Evolutionary conservation across 768 basidiomycete species (phyloP), one percentile per base, ranked within the genome.

Genomic region (Tubosaeta sp.): DNA sequence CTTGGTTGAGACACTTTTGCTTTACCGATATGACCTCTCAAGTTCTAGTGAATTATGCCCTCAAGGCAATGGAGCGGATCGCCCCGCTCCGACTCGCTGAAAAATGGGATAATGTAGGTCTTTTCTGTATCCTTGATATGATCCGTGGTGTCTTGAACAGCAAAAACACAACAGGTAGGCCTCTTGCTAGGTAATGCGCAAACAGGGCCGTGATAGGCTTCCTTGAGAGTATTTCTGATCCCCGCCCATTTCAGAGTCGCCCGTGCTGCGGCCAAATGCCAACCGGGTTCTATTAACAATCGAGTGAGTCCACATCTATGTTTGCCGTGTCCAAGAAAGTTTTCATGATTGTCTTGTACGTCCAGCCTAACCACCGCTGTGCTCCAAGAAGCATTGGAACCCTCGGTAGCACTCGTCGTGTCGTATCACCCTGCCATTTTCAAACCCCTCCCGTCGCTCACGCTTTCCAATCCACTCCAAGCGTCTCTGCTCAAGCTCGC

Each of bases 51-150:
- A 82, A 78, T 65, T 70, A 75, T 29, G 80, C 86, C 11, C 79
- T 78, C 58, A 76, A 72, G 38, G 82, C 84, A 0, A 87, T 92
- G 85, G 86, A 89, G 55, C 79, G 83, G 24, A 87, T 96, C 56
- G 93, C 94, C 1, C 94, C 94, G 3, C 76, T 92, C 19, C 75
- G 81, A 32, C 76, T 96, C 8, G 94, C 94, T 16, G 93, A 88
- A 57, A 81, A 78, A 54, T 97, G 94, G 93, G 94, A 97, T 63
- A 97, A 97, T 70, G 94, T 96, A 57, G 71, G 88, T 71, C 32
- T 12, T 48, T 51, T 18, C 48, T 38, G 16, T 39, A 29, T 47
- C 34, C 31, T 51, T 13, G 12, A 43, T 38, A 34, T 42, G 46
- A 45, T 19, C 47, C 46, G 44, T 57, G 39, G n/a, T 16, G 19